These are phyloP conservation scores for Rhodosporidiobolus odoratus DNA, from an alignment of 768 basidiomycete species.

Conservation along the genomic window DNA sequence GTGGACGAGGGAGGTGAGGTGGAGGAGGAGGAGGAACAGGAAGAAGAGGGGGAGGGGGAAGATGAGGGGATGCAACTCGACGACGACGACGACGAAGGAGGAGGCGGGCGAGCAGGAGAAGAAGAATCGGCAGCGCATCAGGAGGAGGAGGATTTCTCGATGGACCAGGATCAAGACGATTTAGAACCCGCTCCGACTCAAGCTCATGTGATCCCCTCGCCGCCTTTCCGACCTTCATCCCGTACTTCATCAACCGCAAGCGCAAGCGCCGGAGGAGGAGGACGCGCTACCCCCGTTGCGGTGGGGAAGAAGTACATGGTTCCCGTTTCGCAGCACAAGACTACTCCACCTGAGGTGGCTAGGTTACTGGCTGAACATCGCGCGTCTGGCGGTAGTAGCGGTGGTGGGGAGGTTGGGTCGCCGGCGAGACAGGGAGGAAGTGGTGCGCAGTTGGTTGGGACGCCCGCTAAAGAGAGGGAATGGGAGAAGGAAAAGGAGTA, in stretches of 20 bases:
- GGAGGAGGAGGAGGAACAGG: neutral
- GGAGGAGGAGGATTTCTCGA: neutral
- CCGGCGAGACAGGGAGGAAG: neutral
- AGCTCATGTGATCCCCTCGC: neutral
- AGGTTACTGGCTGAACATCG: neutral
- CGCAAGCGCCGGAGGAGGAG: neutral
- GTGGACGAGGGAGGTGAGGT: neutral
- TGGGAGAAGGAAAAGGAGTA: neutral
- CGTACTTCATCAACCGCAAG: neutral
- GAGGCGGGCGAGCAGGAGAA: constrained; percentile 9
- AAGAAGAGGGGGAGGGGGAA: neutral
- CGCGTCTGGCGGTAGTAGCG: neutral
- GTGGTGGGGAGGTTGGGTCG: no score
- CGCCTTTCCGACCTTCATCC: neutral
- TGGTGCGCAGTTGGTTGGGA: neutral
- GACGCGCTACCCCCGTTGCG: neutral
- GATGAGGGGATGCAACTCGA: neutral
- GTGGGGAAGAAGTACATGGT: constrained; percentile 28
- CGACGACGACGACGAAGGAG: neutral
- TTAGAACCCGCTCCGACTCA: neutral
- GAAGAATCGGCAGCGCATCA: neutral
- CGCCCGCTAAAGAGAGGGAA: neutral
- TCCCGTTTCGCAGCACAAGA: constrained; percentile 12
- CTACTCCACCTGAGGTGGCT: constrained; percentile 4
- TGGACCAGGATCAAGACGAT: neutral